These are phyloP conservation scores for Vitis hybrid DNA, from an alignment of 177 flowering plant genomes.

Conservation along the genomic window DNA sequence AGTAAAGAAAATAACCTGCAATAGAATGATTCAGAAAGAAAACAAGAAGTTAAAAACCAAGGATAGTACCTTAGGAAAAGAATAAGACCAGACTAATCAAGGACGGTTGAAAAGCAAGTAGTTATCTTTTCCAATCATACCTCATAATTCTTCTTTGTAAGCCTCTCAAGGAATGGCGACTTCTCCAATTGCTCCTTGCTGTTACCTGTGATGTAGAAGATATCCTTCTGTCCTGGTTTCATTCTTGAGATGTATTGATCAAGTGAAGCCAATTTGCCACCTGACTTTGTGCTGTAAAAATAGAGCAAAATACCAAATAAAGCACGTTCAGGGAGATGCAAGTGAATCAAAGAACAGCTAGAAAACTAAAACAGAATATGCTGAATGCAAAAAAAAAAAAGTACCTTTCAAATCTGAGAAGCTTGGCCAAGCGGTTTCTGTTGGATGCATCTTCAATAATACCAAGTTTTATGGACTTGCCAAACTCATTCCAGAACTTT, in stretches of 20 bases:
- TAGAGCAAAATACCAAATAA: slow-evolving; percentile 1
- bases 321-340: too few relatives aligned
- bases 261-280: slow-evolving; percentile 78
- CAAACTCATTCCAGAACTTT: slow-evolving; percentile 97
- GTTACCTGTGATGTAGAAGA: slow-evolving; percentile 90
- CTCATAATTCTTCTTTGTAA: slow-evolving; percentile 87
- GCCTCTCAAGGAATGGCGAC: slow-evolving; percentile 98
- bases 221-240: slow-evolving; percentile 93
- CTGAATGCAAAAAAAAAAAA: background rate
- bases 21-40: background rate
- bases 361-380: background rate
- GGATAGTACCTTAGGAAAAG: background rate
- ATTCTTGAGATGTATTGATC: slow-evolving; percentile 96
- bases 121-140: slow-evolving; percentile 28
- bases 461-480: slow-evolving; percentile 94
- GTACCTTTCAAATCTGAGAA: slow-evolving; percentile 93
- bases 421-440: slow-evolving; percentile 92
- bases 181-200: slow-evolving; percentile 94
- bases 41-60: background rate
- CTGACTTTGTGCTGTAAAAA: slow-evolving; percentile 74
- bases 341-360: background rate
- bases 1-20: slow-evolving; percentile 89
- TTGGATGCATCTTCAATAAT: slow-evolving; percentile 95
- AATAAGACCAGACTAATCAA: background rate
- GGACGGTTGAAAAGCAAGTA: background rate